phyloP scores from a whole-genome alignment of 2,329 filamentous ascomycete species.

The Trichoderma sp. region DNA sequence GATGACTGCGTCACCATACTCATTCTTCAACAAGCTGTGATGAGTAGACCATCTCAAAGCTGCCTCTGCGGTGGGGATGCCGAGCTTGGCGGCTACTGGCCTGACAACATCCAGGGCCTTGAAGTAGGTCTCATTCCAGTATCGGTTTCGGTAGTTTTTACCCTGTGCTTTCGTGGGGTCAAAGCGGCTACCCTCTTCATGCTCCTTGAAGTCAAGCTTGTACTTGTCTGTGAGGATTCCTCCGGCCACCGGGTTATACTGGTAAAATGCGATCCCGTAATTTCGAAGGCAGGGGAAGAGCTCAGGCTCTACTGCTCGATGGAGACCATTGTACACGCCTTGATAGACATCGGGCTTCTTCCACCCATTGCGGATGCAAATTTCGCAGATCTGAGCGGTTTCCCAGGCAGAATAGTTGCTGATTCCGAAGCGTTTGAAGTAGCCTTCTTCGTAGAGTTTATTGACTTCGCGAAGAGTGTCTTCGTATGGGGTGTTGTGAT shows the following conservation, averaged over 20 bases:
- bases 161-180: constrained; percentile 16
- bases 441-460: constrained; percentile 68
- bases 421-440: constrained; percentile 70
- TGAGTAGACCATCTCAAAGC: constrained; percentile 19
- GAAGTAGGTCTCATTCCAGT: constrained; percentile 23
- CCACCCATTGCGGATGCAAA: constrained; percentile 68
- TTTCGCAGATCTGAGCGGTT: constrained; percentile 71
- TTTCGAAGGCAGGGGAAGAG: constrained; percentile 65
- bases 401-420: constrained; percentile 76
- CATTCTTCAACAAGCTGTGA: constrained; percentile 12
- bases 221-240: constrained; percentile 67
- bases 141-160: constrained; percentile 11
- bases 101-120: constrained; percentile 17
- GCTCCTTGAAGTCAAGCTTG: constrained; percentile 27
- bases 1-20: constrained; percentile 17
- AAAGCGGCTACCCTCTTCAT: constrained; percentile 21
- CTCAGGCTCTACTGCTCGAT: constrained; percentile 64
- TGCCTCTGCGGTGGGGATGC: constrained; percentile 15
- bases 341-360: constrained; percentile 73
- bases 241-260: constrained; percentile 73
- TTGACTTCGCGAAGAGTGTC: constrained; percentile 69
- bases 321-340: constrained; percentile 60
- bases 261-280: constrained; percentile 68
- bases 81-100: constrained; percentile 11
- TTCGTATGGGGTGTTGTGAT: constrained; percentile 61